These are phyloP conservation scores for Triticum aestivum DNA, from an alignment of 176 grass and related monocot genomes.

Conservation along the genomic window DNA sequence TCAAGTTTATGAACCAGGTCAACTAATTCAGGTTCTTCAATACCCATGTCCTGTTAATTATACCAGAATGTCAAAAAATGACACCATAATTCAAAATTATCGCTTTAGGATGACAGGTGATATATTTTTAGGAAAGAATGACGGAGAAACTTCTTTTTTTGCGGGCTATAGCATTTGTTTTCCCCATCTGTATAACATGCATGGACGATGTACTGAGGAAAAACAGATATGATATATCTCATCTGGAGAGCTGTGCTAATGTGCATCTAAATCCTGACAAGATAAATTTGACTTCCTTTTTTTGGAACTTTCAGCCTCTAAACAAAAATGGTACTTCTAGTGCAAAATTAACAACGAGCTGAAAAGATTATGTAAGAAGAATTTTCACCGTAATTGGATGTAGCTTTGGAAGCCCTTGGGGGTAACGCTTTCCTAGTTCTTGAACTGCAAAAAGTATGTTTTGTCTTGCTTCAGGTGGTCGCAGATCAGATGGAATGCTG, in stretches of 20 bases:
- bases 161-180: neutral
- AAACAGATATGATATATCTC: neutral
- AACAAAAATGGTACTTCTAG: neutral
- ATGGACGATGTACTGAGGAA: constrained; percentile 20
- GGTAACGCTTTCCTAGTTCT: constrained; percentile 85
- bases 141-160: too few species aligned
- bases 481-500: constrained; percentile 89
- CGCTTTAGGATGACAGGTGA: constrained; percentile 18
- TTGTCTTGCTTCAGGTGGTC: constrained; percentile 91
- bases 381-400: constrained; percentile 65
- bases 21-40: constrained; percentile 83
- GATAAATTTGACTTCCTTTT: neutral
- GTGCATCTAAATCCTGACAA: neutral
- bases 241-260: neutral
- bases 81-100: neutral
- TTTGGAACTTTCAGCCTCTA: neutral
- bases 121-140: constrained; percentile 19
- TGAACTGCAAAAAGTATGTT: constrained; percentile 92
- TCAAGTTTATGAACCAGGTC: constrained; percentile 86
- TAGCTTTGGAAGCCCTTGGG: constrained; percentile 93
- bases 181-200: neutral
- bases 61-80: constrained; percentile 3
- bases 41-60: constrained; percentile 81
- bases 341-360: constrained; percentile 27
- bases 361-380: constrained; percentile 19